phyloP scores from a whole-genome alignment of 2,329 filamentous ascomycete species.

The Colletotrichum incanum region DNA sequence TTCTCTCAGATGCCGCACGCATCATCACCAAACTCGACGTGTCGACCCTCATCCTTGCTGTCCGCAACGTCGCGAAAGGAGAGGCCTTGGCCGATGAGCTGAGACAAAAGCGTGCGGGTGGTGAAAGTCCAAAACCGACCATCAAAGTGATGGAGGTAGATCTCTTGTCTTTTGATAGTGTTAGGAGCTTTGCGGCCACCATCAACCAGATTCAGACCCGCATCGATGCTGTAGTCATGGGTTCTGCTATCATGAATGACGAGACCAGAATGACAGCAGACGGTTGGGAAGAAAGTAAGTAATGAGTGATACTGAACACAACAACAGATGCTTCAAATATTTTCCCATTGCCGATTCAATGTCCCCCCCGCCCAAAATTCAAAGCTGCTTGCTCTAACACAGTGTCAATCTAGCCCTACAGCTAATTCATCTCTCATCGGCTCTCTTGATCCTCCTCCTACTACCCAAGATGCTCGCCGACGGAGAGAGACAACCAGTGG shows the following conservation, averaged over 20 bases:
- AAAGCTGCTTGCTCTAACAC: background rate
- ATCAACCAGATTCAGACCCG: background rate
- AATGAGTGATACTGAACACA: background rate
- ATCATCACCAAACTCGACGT: background rate
- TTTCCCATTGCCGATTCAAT: background rate
- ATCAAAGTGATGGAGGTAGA: slow-evolving; percentile 7
- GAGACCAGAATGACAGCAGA: slow-evolving; percentile 7
- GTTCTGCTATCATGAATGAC: slow-evolving; percentile 15
- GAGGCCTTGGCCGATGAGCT: background rate
- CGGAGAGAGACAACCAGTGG: slow-evolving; percentile 1
- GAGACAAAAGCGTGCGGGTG: background rate
- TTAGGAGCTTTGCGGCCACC: background rate
- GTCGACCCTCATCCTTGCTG: slow-evolving; percentile 6
- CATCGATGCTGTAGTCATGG: slow-evolving; percentile 10
- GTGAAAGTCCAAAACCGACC: background rate
- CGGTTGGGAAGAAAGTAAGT: slow-evolving; percentile 15
- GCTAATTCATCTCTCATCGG: slow-evolving; percentile 3
- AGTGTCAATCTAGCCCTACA: background rate
- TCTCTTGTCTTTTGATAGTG: slow-evolving; percentile 7
- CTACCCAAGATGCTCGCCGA: slow-evolving; percentile 9
- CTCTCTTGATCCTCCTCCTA: background rate
- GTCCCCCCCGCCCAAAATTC: too few relatives aligned
- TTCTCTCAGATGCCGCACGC: slow-evolving; percentile 10
- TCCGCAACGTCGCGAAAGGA: slow-evolving; percentile 8
- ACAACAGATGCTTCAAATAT: background rate